Base-by-base conservation (phyloP, 805 yeast species). In the Schizosaccharomyces japonicus region DNA sequence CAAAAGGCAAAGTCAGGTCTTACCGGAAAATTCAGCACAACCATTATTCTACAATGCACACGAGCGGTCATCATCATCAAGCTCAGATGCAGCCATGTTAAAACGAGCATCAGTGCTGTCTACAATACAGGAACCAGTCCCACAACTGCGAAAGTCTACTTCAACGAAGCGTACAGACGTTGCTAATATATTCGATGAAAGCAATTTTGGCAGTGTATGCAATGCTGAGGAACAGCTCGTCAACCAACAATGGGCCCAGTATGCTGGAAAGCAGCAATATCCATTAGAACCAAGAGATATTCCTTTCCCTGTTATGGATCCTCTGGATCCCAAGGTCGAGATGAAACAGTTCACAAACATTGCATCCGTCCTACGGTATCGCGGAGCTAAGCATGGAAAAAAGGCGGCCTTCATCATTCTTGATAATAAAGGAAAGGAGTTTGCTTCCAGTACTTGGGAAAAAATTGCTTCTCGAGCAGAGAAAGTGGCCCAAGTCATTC, bases 381-480 rank as follows among this genome's bases (percentile, higher is more conserved):
- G 98, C 32, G 92, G 82, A 3, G 66, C 70, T 15, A 63, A 73
- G 3, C 76, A 76, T 52, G 70, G 70, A 15, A 73, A 73, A 48
- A 84, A 80, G 49, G 65, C 68, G 7, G 95, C 95, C 0, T 67
- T 87, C 36, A 62, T 76, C 42, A 71, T 75, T 1, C 64, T 90
- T 11, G 94, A 84, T 57, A 58, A 70, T 2, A 79, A 73, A 54
- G 95, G 95, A 4, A 85, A 82, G 58, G 95, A 85, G 56, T 66
- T 71, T 0, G 67, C 67, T 31, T 64, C 79, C 0, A 78, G 87
- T 11, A 68, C 87, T 1, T 90, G 98, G 98, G 95, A 82, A 50
- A 84, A 82, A 57, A 66, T 90, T 13, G 80, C 82, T 52, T 60
- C 77, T 36, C 73, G 78, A 54, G 79, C 95, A 0, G 93, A 83